Percentiles rank a stretch among this genome's conserved stretches.
These are phyloP conservation scores for Leccinum insolens DNA, from an alignment of 1,284 basidiomycete genomes.

Conservation along the genomic window DNA sequence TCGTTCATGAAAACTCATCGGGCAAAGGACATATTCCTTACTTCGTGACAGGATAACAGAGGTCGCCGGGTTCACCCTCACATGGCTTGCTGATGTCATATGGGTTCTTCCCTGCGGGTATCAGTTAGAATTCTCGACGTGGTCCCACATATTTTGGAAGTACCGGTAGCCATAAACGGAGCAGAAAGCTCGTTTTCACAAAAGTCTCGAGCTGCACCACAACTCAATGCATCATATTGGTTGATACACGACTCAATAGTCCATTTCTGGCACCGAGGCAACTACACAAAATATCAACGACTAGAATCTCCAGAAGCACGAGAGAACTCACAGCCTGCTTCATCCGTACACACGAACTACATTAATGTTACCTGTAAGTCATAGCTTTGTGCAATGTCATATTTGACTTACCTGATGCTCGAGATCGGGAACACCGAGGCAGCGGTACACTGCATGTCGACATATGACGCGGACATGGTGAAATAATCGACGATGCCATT, in stretches of 20 bases:
- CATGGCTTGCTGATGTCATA: conserved; percentile 63
- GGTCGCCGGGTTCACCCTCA: conserved; percentile 36
- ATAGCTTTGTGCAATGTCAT: not conserved
- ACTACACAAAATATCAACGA: conserved; percentile 28
- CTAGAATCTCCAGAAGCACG: not conserved
- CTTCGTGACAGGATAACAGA: conserved; percentile 54
- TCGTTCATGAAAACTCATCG: not conserved
- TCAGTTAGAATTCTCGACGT: conserved; percentile 30
- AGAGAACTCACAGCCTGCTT: conserved; percentile 39
- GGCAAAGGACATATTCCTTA: conserved; percentile 24
- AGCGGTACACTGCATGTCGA: conserved; percentile 54
- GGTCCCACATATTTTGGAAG: not conserved
- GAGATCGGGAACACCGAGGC: conserved; percentile 46
- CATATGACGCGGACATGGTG: conserved; percentile 44
- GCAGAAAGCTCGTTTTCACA: conserved; percentile 41
- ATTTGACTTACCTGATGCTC: conserved; percentile 21
- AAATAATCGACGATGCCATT: conserved; percentile 57
- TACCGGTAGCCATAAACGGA: conserved; percentile 42
- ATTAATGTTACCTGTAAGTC: conserved; percentile 17
- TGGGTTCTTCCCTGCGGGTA: conserved; percentile 39
- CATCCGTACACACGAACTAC: conserved; percentile 49
- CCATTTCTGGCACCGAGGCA: conserved; percentile 54
- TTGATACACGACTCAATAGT: conserved; percentile 42
- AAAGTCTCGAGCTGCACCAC: conserved; percentile 42
- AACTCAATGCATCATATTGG: conserved; percentile 53